Percentiles rank a stretch among this genome's conserved stretches.
Evolutionary conservation across 768 basidiomycete species (phyloP).

Genomic region (Hysterangium stoloniferum): DNA sequence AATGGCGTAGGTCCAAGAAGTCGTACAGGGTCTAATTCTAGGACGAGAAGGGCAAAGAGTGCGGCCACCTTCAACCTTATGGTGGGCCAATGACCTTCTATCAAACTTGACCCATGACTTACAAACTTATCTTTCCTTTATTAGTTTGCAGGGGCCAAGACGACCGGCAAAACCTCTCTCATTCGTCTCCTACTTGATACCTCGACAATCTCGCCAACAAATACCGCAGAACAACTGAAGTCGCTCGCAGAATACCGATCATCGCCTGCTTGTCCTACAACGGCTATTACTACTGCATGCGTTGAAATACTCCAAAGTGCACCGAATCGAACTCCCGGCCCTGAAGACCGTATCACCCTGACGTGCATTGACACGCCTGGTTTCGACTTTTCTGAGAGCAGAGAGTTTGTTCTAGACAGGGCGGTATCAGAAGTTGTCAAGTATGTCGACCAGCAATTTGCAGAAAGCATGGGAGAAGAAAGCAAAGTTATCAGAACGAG

Average conservation of each 20-base stretch:
- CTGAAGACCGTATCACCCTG: conserved; percentile 69
- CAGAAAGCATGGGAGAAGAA: conserved; percentile 84
- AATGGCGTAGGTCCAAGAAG: conserved; percentile 38
- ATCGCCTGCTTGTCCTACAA: conserved; percentile 46
- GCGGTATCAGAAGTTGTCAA: conserved; percentile 69
- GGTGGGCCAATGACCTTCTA: conserved; percentile 35
- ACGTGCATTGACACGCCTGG: conserved; percentile 85
- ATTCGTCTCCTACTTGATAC: conserved; percentile 77
- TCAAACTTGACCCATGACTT: background rate
- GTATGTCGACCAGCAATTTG: conserved; percentile 74
- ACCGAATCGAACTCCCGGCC: conserved; percentile 16
- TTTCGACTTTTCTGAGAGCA: conserved; percentile 64
- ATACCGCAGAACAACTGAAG: conserved; percentile 66
- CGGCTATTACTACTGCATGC: conserved; percentile 56
- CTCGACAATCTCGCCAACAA: conserved; percentile 69
- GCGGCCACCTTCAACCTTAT: conserved; percentile 81
- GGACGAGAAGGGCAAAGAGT: conserved; percentile 52
- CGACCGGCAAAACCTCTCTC: conserved; percentile 77
- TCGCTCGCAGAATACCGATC: conserved; percentile 59
- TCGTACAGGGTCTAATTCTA: conserved; percentile 26
- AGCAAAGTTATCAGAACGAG: conserved; percentile 76
- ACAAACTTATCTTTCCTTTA: background rate
- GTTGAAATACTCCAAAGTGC: conserved; percentile 75
- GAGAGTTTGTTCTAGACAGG: conserved; percentile 70
- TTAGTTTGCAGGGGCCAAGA: conserved; percentile 64